Evolutionary conservation across 2,329 filamentous ascomycete species (phyloP), one percentile per base, ranked within the genome.

Genomic region (Neofusicoccum sp.): DNA sequence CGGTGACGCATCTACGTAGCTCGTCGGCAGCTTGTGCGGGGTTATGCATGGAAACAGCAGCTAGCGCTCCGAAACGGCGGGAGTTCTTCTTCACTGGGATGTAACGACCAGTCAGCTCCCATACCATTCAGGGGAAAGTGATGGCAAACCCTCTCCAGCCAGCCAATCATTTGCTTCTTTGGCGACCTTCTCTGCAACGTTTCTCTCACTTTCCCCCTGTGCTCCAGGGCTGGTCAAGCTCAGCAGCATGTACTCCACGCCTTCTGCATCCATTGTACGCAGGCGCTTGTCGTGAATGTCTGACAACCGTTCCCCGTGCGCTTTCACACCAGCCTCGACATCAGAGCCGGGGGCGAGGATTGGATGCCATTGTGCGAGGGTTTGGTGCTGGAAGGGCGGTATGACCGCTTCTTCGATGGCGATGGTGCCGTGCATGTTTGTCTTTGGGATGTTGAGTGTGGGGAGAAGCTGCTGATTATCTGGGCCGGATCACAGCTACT

Each of bases 341-440:
- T 84, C 82, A 1, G 82, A 76, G 64, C 86, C 80, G 16, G 81
- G 76, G n/a, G 83, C 80, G 67, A 87, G 87, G 26, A 87, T 71
- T 5, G 76, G 73, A 1, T 85, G 85, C 84, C 84, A 86, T 83
- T 84, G 86, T 82, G 84, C 86, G 65, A 76, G 75, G 4, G 82
- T 84, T 70, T 82, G 82, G 64, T 86, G 82, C 45, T 80, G 76
- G 63, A 86, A 79, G 31, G 84, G 79, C 47, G 86, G 84, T 6
- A 86, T 77, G 63, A 80, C 81, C 12, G 84, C 84, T 73, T 87
- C 85, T 70, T 87, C 85, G 24, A 87, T 76, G 11, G 82, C 82
- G 61, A 87, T 79, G 64, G 87, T 87, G 62, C 85, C 85, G 9
- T 80, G 72, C 83, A 86, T 86, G 8, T n/a, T 64, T 9, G 30